These are phyloP conservation scores for Coemansia sp. DNA, from an alignment of 192 early-diverging fungal genomes.

Conservation along the genomic window DNA sequence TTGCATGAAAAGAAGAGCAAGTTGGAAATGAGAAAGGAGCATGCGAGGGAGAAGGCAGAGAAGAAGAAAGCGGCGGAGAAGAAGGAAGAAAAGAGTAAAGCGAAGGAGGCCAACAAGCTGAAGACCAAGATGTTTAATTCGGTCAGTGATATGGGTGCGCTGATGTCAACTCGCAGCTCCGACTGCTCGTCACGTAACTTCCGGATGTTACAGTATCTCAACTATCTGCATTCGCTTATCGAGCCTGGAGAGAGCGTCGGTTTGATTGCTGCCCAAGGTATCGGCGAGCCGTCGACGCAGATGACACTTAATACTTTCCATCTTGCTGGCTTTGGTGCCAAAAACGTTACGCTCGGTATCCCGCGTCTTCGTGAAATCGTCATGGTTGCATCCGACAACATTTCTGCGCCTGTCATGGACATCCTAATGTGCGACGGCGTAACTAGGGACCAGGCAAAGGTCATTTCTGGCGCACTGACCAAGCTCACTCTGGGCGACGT, in stretches of 20 bases:
- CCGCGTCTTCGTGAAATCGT: constrained; percentile 99
- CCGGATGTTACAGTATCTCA: constrained; percentile 88
- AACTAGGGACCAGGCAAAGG: constrained; percentile 61
- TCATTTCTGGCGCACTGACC: constrained; percentile 72
- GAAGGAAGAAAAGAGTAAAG: constrained; percentile 1
- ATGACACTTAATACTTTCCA: constrained; percentile 99
- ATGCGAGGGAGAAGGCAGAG: constrained; percentile 9
- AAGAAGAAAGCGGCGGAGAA: not conserved
- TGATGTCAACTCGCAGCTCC: constrained; percentile 57
- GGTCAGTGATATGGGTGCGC: constrained; percentile 57
- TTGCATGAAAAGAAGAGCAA: constrained; percentile 32
- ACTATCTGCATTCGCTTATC: constrained; percentile 91
- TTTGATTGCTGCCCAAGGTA: constrained; percentile 91
- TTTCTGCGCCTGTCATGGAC: constrained; percentile 93
- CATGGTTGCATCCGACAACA: constrained; percentile 91
- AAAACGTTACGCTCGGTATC: constrained; percentile 99
- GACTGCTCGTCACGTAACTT: constrained; percentile 76
- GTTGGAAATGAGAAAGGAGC: not conserved
- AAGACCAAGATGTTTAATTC: constrained; percentile 62
- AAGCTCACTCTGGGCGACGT: constrained; percentile 80
- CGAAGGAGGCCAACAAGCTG: constrained; percentile 51
- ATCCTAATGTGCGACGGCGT: constrained; percentile 73
- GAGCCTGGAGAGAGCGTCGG: constrained; percentile 99
- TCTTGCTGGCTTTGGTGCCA: constrained; percentile 94
- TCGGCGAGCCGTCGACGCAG: constrained; percentile 99